These are phyloP conservation scores for Debaryomyces nepalensis DNA, from an alignment of 1,139 yeast species.

Conservation along the genomic window DNA sequence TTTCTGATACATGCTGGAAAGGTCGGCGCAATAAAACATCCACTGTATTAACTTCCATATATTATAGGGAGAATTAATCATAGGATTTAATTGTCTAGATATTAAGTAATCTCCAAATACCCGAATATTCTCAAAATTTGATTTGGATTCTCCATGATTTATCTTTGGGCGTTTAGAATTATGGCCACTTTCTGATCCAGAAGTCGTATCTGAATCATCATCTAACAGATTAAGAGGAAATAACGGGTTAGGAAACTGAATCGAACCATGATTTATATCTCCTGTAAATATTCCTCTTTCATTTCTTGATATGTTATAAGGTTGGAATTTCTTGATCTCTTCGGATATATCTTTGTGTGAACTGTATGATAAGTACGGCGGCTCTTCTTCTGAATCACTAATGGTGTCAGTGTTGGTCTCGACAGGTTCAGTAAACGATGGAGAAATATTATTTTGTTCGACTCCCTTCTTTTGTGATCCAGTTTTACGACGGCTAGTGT, in stretches of 20 bases:
- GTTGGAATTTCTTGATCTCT: constrained; percentile 23
- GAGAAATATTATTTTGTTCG: background rate
- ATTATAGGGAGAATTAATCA: constrained; percentile 24
- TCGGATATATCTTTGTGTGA: constrained; percentile 22
- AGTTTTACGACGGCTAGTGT: too few species aligned
- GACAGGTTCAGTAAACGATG: background rate
- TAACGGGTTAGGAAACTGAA: too few species aligned
- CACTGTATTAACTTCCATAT: constrained; percentile 41
- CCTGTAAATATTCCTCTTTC: constrained; percentile 2
- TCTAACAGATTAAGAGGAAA: constrained; percentile 2
- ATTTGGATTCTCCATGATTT: background rate
- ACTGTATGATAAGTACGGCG: constrained; percentile 14
- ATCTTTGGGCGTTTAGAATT: constrained; percentile 1
- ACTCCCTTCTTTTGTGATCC: background rate
- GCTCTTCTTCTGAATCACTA: constrained; percentile 36
- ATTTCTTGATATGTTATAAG: constrained; percentile 12
- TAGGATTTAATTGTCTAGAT: constrained; percentile 29
- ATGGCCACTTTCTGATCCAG: background rate
- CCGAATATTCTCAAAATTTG: constrained; percentile 18
- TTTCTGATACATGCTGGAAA: constrained; percentile 25
- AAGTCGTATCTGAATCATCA: background rate
- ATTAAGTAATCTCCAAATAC: constrained; percentile 40
- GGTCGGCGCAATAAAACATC: constrained; percentile 41
- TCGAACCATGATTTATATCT: too few species aligned
- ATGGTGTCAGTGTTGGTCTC: constrained; percentile 19